Evolutionary conservation across 106 monocot species (phyloP), one percentile per base, ranked within the genome.

Genomic region (Allium sativum): DNA sequence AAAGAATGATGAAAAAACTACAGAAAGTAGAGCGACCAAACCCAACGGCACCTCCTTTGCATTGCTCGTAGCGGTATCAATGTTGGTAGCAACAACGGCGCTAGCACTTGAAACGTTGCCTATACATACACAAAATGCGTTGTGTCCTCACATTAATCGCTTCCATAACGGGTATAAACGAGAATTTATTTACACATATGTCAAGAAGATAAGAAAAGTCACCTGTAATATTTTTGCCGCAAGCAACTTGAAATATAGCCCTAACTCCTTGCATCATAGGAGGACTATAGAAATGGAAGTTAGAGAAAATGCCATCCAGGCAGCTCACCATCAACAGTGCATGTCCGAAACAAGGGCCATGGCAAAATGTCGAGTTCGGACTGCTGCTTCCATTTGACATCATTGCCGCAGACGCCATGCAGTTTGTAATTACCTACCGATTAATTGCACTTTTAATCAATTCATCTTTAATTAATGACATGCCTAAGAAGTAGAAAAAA

Each of bases 201-300:
- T 6, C 10, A 48, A 48, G 48, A 48, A 48, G 6, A 48, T 48
- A 48, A 48, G 12, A 47, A 47, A 48, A 48, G 15, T 3, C 19
- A 62, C 62, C 62, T 62, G 62, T 62, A 47, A 62, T 21, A 19
- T 62, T 62, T 62, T 62, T 62, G 31, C 71, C 71, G 40, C 71
- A 71, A 40, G 71, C 42, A 11, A 44, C 63, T 42, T 71, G 62
- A 46, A 70, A 71, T 12, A 71, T 44, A 19, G 71, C 48, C 20
- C 52, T 62, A 15, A 71, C 63, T 16, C 71, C 71, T 31, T 55
- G 44, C 54, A 71, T 22, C 22, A 71, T 13, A 4, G 45, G 45
- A 3, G 71, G 45, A 21, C 50, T 55, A n/a, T 71, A 71, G 42
- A 63, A 71, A 18, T 52, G 44, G 59, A 71, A 71, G 43, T 71